Evolutionary conservation across 2,329 filamentous ascomycete species (phyloP), one percentile per base, ranked within the genome.

Genomic region (Ophiostoma sp.): DNA sequence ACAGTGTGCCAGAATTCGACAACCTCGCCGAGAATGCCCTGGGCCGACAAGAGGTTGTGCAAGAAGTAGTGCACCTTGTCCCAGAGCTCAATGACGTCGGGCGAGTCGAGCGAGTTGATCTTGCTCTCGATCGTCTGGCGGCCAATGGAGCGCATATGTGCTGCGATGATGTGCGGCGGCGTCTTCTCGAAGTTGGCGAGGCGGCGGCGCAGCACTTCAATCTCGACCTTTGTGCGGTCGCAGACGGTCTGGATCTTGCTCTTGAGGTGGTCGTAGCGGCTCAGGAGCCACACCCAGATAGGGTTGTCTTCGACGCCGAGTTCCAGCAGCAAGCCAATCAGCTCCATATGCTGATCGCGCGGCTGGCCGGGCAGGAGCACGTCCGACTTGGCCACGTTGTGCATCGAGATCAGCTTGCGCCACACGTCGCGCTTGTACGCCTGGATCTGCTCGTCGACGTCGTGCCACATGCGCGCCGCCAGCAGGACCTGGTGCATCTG

Each of bases 261-360:
- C 79, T 95, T 97, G 70, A 99, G 84, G 76, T 94, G 89, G 73
- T 97, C 92, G 77, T 94, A 96, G 65, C 92, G 89, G 76, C 93
- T 97, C 70, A 94, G 83, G 35, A 99, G 87, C 94, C 95, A 99
- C 13, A 96, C 86, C 92, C 92, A 97, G 73, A 99, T 96, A 1
- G 95, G 95, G 75, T 96, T 99, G 72, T 98, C 93, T 11, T 96
- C 91, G 2, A 97, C 93, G 7, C 95, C 96, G 27, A 99, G 83
- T 78, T 99, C 94, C n/a, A 99, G 82, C 69, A 99, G 84, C 48
- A 97, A 84, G 31, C 89, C 85, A 69, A 99, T 98, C 67, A 97
- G 83, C 77, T 97, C 93, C 87, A 97, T 93, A 76, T 97, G 91
- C 77, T 89, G 86, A 74, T 97, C 93, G 76, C 94, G 92, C 60